Conservation (phyloP, 192 early-diverging fungal genomes). For the Kappamyces sp. region DNA sequence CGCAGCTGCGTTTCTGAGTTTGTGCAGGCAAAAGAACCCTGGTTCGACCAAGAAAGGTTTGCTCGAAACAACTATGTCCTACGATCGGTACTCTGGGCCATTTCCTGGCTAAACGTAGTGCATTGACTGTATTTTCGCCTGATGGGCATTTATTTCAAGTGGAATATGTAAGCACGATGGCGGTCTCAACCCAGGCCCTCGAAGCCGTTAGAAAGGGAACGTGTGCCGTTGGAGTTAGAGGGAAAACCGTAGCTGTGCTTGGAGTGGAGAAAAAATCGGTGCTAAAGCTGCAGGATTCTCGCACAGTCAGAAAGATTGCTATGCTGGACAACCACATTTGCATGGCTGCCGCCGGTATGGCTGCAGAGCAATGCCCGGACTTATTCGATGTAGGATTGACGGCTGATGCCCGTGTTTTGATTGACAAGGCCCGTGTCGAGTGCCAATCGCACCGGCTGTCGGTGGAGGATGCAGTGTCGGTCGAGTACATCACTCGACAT, state of each 20-base stretch:
- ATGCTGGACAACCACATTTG: constrained; percentile 96
- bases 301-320: constrained; percentile 94
- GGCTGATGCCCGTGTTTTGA: constrained; percentile 92
- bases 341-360: constrained; percentile 86
- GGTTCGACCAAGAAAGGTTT: no score
- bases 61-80: no score
- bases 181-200: constrained; percentile 53
- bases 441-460: constrained; percentile 96
- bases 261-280: constrained; percentile 96
- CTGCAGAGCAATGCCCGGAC: neutral
- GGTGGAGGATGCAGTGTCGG: constrained; percentile 93
- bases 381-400: constrained; percentile 61
- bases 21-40: no score
- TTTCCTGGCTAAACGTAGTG: constrained; percentile 37
- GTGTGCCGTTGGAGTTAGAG: constrained; percentile 93
- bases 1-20: no score
- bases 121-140: constrained; percentile 96
- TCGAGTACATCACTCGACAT: constrained; percentile 96
- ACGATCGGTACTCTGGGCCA: neutral
- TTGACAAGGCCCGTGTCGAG: constrained; percentile 95
- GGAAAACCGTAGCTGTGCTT: constrained; percentile 82
- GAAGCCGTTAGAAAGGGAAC: constrained; percentile 97
- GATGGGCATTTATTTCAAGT: constrained; percentile 99
- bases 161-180: constrained; percentile 64
- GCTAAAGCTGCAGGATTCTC: constrained; percentile 92